Conservation (phyloP, 1,284 basidiomycete genomes). For the Tremellales sp. region DNA sequence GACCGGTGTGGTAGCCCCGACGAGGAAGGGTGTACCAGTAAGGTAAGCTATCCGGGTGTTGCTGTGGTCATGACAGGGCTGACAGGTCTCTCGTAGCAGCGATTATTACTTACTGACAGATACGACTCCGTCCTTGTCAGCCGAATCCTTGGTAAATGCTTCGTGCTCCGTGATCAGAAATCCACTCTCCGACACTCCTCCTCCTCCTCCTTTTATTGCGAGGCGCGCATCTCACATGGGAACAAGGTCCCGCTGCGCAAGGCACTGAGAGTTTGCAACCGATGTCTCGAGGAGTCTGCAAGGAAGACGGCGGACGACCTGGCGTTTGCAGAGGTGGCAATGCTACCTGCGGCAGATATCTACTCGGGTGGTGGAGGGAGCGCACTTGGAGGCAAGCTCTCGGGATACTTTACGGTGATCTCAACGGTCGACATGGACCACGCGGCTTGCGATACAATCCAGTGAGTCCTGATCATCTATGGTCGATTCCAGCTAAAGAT, state of each 20-base stretch:
- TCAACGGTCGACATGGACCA: conserved; percentile 23
- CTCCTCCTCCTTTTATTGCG: conserved; percentile 6
- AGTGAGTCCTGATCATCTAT: conserved; percentile 1
- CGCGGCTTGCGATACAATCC: conserved; percentile 13
- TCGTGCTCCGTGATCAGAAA: neutral
- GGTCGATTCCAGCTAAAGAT: conserved; percentile 1
- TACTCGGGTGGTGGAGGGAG: conserved; percentile 37
- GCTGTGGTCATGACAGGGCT: neutral
- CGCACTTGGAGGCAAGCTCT: conserved; percentile 15
- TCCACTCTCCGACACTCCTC: neutral
- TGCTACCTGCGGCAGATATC: conserved; percentile 21
- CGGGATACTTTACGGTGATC: conserved; percentile 17
- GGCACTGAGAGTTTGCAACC: no score
- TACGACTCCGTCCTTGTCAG: neutral
- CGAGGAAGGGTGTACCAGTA: conserved; percentile 1
- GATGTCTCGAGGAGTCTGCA: no score
- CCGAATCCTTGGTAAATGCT: conserved; percentile 1
- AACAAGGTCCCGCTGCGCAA: no score
- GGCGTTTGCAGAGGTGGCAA: conserved; percentile 1
- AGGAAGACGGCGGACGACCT: conserved; percentile 1
- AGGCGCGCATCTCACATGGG: neutral
- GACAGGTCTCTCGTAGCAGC: conserved; percentile 4
- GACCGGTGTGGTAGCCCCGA: neutral
- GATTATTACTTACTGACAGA: conserved; percentile 1
- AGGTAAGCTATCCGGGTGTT: neutral